Evolutionary conservation across 2,329 filamentous ascomycete genomes (phyloP), one percentile per base, ranked within the genome.

Genomic region (Emericellopsis cladophorae): DNA sequence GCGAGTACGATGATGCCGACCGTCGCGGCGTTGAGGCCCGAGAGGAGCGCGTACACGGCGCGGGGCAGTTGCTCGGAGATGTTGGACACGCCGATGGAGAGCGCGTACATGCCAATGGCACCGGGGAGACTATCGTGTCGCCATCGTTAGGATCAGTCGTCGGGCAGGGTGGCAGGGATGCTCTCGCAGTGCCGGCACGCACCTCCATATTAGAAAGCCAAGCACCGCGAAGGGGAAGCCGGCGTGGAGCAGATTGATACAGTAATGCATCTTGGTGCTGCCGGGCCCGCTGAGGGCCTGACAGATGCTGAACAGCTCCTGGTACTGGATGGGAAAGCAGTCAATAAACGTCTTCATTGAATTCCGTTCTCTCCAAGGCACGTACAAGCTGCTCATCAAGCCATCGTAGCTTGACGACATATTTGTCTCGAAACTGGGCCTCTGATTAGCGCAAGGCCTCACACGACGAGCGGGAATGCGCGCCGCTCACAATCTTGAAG

Each of bases 1-100:
- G 83, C 81, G 0, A 86, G 60, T 0, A 80, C 76, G 42, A 87
- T 76, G 23, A 87, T 74, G 0, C 83, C 83, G 0, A 87, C 82
- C 0, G 79, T 84, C 0, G 80, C 74, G 0, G 81, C 73, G 50
- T 87, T 87, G 5, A 88, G 65, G 0, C 83, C 83, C 0, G 78
- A 84, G 0, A 88, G 64, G 0, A 87, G 63, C 0, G 81, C 80
- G 49, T 85, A 87, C 0, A 76, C 81, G 0, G 74, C 67, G 0
- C 59, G 53, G 0, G 81, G 82, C 0, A 87, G 66, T 0, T 64
- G 64, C 2, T 75, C 67, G 3, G 63, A 62, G 22, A 87, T 74
- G 29, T 62, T 70, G 29, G 74, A 69, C 2, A 87, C 70, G 2
- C 81, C 81, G 1, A 85, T 55, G 0, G 78, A 72, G 0, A 87